phyloP scores from a whole-genome alignment of 2,329 filamentous ascomycete genomes.

The Lachnellula willkommii region DNA sequence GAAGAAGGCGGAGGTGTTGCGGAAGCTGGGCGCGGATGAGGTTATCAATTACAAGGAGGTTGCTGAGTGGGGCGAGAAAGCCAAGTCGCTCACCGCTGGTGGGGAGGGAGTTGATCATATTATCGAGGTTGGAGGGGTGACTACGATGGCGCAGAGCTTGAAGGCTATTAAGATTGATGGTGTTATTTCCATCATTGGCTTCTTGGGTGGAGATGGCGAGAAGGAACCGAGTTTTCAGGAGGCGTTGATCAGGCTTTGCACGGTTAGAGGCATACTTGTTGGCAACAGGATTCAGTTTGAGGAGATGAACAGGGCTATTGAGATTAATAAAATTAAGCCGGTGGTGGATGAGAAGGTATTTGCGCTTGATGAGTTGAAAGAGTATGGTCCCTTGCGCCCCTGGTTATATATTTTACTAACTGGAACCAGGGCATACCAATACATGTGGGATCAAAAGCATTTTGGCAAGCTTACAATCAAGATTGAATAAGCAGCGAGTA shows the following conservation, averaged over 20 bases:
- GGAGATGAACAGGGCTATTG: conserved; percentile 46
- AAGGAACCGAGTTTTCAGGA: conserved; percentile 31
- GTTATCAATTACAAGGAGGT: conserved; percentile 41
- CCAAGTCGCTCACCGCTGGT: conserved; percentile 33
- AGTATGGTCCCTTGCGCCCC: conserved; percentile 24
- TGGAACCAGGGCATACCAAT: conserved; percentile 39
- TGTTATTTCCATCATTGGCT: conserved; percentile 36
- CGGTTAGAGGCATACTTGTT: conserved; percentile 42
- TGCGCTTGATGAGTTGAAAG: conserved; percentile 39
- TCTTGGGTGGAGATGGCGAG: conserved; percentile 28
- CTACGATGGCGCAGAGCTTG: conserved; percentile 37
- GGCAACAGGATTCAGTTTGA: conserved; percentile 45
- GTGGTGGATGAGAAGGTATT: conserved; percentile 44
- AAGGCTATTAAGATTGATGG: conserved; percentile 39
- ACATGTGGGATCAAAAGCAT: conserved; percentile 47
- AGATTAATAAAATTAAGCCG: conserved; percentile 42
- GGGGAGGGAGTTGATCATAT: conserved; percentile 38
- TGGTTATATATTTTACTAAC: background rate
- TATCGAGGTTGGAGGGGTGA: conserved; percentile 40
- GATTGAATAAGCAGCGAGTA: conserved; percentile 20
- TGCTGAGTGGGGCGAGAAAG: conserved; percentile 37
- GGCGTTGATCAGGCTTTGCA: conserved; percentile 33
- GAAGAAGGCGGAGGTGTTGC: conserved; percentile 34
- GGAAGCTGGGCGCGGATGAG: conserved; percentile 38
- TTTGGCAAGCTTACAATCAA: conserved; percentile 44